Evolutionary conservation across 345 rosid species (phyloP), one percentile per base, ranked within the genome.

Genomic region (Gossypioides kirkii): DNA sequence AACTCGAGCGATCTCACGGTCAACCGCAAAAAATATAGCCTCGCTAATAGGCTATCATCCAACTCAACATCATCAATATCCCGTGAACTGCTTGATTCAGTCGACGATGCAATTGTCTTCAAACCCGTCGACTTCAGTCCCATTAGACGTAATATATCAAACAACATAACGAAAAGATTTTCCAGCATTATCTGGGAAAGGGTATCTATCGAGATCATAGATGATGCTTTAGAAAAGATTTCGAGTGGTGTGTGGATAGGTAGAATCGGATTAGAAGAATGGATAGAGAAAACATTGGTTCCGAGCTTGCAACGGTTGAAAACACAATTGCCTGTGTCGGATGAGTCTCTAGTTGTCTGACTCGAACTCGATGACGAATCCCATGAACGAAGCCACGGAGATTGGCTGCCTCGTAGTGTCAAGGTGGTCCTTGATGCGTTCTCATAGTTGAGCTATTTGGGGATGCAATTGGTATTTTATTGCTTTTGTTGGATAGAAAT

Each of bases 1-100:
- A 88, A 86, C 76, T 95, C 96, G 0, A 95, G 99, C 22, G 98
- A 88, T 79, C 84, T 95, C 23, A 95, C 97, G 0, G 72, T 84
- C 6, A 98, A 95, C 67, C 89, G 87, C 1, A 94, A 91, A 71
- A 98, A 89, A 66, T 84, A 83, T 10, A 82, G 78, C 83, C 83
- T 83, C 2, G 71, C 79, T 16, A 89, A 84, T 50, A 83, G 86
- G 80, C 77, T 82, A 18, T 70, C 77, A 69, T 72, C 82, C 7
- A 81, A 85, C 13, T 25, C 81, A 56, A 71, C 84, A 42, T 65
- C 87, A 6, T 53, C 78, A 11, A 66, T 76, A 45, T 79, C 85
- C 50, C 81, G 69, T 8, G 94, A 96, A 59, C 77, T 96, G n/a
- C 86, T 90, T 43, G 74, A 75, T 74, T 79, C 78, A 1, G 88